These are phyloP conservation scores for Cystofilobasidium macerans DNA, from an alignment of 768 basidiomycete genomes.

Conservation along the genomic window DNA sequence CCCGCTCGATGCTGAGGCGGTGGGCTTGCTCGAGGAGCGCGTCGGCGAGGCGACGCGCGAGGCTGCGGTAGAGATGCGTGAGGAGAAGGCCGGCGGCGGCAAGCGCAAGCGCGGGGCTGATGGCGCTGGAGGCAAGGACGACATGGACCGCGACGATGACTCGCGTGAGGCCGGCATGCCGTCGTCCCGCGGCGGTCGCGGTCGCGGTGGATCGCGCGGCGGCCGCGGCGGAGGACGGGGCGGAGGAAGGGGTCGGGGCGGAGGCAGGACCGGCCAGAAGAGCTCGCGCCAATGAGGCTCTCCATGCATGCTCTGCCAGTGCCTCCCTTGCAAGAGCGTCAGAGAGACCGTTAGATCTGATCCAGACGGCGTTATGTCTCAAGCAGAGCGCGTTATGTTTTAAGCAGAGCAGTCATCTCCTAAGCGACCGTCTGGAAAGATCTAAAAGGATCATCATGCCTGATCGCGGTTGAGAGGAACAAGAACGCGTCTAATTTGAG, in stretches of 20 bases:
- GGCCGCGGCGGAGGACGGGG: slow-evolving; percentile 10
- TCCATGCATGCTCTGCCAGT: neutral
- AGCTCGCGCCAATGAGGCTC: neutral
- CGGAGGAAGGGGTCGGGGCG: slow-evolving; percentile 13
- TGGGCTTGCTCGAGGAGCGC: slow-evolving; percentile 72
- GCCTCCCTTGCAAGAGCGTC: too few relatives aligned
- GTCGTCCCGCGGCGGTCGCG: slow-evolving; percentile 28
- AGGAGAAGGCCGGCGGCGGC: slow-evolving; percentile 45
- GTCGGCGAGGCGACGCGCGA: slow-evolving; percentile 67
- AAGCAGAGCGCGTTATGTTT: too few relatives aligned
- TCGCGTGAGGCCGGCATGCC: slow-evolving; percentile 83
- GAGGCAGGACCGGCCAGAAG: slow-evolving; percentile 14
- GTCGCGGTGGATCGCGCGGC: slow-evolving; percentile 9
- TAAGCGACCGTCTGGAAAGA: too few relatives aligned
- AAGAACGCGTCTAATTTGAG: too few relatives aligned
- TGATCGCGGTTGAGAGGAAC: too few relatives aligned
- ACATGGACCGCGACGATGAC: slow-evolving; percentile 86
- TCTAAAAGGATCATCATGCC: too few relatives aligned
- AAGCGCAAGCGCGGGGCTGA: slow-evolving; percentile 46
- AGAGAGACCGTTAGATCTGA: too few relatives aligned
- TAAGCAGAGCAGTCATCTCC: too few relatives aligned
- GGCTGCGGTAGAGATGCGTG: slow-evolving; percentile 72
- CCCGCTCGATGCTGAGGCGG: slow-evolving; percentile 55
- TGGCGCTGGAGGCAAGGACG: slow-evolving; percentile 46
- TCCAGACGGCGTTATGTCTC: too few relatives aligned